phyloP scores from a whole-genome alignment of 2,329 filamentous ascomycete species.

The Cryphonectria japonica region DNA sequence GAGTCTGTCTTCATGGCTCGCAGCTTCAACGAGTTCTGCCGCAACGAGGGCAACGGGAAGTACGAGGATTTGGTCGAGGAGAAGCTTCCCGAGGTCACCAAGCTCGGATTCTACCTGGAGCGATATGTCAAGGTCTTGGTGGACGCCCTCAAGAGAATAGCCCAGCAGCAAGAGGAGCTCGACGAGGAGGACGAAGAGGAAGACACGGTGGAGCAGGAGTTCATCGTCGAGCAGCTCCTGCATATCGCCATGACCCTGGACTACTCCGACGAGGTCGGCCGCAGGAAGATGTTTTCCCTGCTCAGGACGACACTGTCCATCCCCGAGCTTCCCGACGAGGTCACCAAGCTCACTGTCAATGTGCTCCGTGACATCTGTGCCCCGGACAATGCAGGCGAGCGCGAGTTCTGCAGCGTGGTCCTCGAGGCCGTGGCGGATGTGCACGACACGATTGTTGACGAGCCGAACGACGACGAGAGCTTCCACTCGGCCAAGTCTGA shows the following conservation, averaged over 20 bases:
- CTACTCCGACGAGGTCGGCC: slow-evolving; percentile 95
- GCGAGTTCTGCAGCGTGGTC: slow-evolving; percentile 82
- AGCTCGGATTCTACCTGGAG: slow-evolving; percentile 84
- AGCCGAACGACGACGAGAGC: slow-evolving; percentile 72
- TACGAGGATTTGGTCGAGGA: slow-evolving; percentile 81
- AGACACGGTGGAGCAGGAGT: slow-evolving; percentile 87
- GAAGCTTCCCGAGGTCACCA: slow-evolving; percentile 93
- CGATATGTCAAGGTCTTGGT: slow-evolving; percentile 74
- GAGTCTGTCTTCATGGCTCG: slow-evolving; percentile 89
- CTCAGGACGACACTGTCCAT: slow-evolving; percentile 84
- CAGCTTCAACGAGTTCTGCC: slow-evolving; percentile 93
- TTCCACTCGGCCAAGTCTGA: slow-evolving; percentile 94
- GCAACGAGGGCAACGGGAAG: slow-evolving; percentile 71
- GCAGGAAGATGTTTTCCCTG: slow-evolving; percentile 93
- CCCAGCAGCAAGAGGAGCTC: slow-evolving; percentile 56
- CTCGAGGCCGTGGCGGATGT: slow-evolving; percentile 95
- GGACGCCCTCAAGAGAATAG: slow-evolving; percentile 62
- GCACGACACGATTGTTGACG: slow-evolving; percentile 82
- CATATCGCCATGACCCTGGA: slow-evolving; percentile 91
- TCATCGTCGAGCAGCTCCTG: slow-evolving; percentile 92
- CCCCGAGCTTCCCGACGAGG: slow-evolving; percentile 86
- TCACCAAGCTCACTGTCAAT: slow-evolving; percentile 85
- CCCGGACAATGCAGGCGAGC: slow-evolving; percentile 71
- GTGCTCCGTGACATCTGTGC: slow-evolving; percentile 84
- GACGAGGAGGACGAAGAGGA: slow-evolving; percentile 74